Evolutionary conservation across 1,284 basidiomycete genomes (phyloP), one percentile per base, ranked within the genome.

Genomic region (Gyrodon tennesseensis): DNA sequence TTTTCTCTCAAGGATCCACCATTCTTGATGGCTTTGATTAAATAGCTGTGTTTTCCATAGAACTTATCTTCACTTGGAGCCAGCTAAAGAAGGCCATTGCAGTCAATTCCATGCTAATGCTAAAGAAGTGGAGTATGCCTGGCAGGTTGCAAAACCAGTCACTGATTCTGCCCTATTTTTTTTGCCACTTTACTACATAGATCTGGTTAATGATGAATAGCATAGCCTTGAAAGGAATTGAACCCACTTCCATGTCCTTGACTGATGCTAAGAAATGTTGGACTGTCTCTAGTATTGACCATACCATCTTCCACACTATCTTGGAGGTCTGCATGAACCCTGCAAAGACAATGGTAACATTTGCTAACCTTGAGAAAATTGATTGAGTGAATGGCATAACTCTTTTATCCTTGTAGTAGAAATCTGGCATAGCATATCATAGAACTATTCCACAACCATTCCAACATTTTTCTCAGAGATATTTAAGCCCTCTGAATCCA

Each of bases 301-400:
- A 67, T 13, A 61, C 40, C 0, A 49, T 69, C 1, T 21, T 51
- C 1, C 11, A 60, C 3, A 31, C 18, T 0, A 21, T 4, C 1
- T 69, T 69, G 27, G 27, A 61, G 12, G 61, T 69, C 0, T 52
- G 52, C 25, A 71, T n/a, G n/a, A n/a, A n/a, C n/a, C n/a, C n/a
- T n/a, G n/a, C n/a, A n/a, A n/a, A n/a, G n/a, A n/a, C n/a, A n/a
- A n/a, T n/a, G n/a, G n/a, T n/a, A n/a, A n/a, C n/a, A n/a, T n/a
- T n/a, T n/a, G n/a, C n/a, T n/a, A n/a, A n/a, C n/a, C n/a, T n/a
- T n/a, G n/a, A n/a, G n/a, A n/a, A n/a, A n/a, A n/a, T n/a, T n/a
- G n/a, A n/a, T n/a, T n/a, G n/a, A n/a, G n/a, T n/a, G n/a, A n/a
- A n/a, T n/a, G n/a, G n/a, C n/a, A n/a, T n/a, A n/a, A n/a, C n/a